Base-by-base conservation (phyloP, 306 rosid genomes). In the Cucumis cinereus region DNA sequence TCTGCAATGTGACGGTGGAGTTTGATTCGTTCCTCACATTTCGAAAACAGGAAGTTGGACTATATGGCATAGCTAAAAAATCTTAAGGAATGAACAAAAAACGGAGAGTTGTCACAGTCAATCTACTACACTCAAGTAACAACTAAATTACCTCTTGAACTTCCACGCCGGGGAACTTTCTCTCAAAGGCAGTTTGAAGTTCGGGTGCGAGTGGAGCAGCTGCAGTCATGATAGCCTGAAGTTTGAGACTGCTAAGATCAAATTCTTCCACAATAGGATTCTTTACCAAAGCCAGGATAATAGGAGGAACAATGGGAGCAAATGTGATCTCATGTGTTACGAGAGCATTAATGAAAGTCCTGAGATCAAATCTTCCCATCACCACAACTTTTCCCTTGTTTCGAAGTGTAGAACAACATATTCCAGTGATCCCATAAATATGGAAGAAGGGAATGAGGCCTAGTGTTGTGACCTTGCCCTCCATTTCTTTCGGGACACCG, bases 191-290 rank as follows among this genome's bases (percentile, higher is more conserved):
- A 15, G 68, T 76, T 53, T 86, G 94, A 23, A 91, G 62, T 38
- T 91, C 97, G 0, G 99, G 99, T 41, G 99, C 96, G 49, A 94
- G 93, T 11, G 97, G 96, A 45, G 99, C 97, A 0, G 99, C 96
- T 10, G 97, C 99, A 57, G 96, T 90, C 89, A 94, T 88, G 55
- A 92, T 56, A 1, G 99, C 93, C 61, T 84, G 96, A 26, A 92
- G 97, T 69, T 90, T 94, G 33, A 94, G 96, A 84, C 80, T 79
- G 79, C 79, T 85, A 12, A 94, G 96, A 85, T 92, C 96, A 54
- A 89, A 94, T 61, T 92, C 93, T 78, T 88, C 88, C 1, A 94
- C 96, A 0, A 88, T 73, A 7, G 99, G 97, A 78, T 88, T 92
- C 77, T 94, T 88, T 0, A 89, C 97, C 89, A 94, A 82, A 64